phyloP scores from a whole-genome alignment of 768 basidiomycete genomes.

The Boletus tomentosulus region DNA sequence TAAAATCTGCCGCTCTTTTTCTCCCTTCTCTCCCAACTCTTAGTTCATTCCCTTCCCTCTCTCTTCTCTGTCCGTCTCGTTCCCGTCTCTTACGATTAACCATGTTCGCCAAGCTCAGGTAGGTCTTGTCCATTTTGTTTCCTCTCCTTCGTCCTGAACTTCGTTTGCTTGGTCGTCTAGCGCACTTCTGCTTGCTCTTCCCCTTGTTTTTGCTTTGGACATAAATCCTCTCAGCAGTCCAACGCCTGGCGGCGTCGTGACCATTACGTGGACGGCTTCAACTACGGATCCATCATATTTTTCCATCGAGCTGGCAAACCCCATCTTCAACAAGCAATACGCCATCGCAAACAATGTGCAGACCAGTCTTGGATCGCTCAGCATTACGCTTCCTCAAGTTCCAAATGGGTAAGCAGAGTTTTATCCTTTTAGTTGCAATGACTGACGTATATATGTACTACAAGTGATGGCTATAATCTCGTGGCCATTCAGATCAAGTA shows the following conservation, averaged over 20 bases:
- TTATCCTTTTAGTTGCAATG: not conserved
- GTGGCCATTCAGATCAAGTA: slow-evolving; percentile 43
- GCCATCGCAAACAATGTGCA: slow-evolving; percentile 55
- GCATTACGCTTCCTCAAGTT: slow-evolving; percentile 46
- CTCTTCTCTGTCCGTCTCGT: slow-evolving; percentile 1
- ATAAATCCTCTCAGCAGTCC: too few relatives aligned
- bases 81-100: slow-evolving; percentile 20
- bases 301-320: slow-evolving; percentile 46
- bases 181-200: slow-evolving; percentile 43
- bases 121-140: slow-evolving; percentile 5
- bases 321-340: slow-evolving; percentile 46
- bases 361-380: slow-evolving; percentile 29
- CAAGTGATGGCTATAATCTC: slow-evolving; percentile 47
- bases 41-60: slow-evolving; percentile 17
- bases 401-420: slow-evolving; percentile 37
- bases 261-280: slow-evolving; percentile 41
- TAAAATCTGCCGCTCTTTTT: slow-evolving; percentile 10
- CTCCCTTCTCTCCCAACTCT: slow-evolving; percentile 1
- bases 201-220: slow-evolving; percentile 42
- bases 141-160: too few relatives aligned
- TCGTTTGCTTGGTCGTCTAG: slow-evolving; percentile 18
- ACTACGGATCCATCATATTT: slow-evolving; percentile 41
- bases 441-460: not conserved
- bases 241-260: too few relatives aligned
- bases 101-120: slow-evolving; percentile 54